phyloP scores from a whole-genome alignment of 2,329 filamentous ascomycete species.

The Pseudocercospora cruenta region DNA sequence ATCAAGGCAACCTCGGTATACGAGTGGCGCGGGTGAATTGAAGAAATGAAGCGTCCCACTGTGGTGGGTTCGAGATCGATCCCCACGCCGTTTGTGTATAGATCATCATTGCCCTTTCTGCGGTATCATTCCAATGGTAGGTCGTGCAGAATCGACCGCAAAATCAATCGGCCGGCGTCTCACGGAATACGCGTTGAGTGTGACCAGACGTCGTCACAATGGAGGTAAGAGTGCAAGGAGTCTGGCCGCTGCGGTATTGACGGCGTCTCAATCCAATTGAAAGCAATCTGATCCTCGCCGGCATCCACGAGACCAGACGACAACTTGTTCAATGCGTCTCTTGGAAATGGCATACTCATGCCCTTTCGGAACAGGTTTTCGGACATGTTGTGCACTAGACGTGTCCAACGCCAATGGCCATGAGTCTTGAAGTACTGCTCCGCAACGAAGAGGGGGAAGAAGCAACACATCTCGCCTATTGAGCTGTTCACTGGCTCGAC shows the following conservation, averaged over 20 bases:
- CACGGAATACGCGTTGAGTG: background rate
- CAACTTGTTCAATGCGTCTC: background rate
- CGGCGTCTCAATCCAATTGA: background rate
- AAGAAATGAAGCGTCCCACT: too few relatives aligned
- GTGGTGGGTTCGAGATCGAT: too few relatives aligned
- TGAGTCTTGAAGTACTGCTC: constrained; percentile 23
- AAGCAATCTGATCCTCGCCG: background rate
- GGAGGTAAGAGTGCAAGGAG: background rate
- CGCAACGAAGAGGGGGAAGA: constrained; percentile 31
- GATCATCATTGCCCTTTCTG: too few relatives aligned
- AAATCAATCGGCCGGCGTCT: too few relatives aligned
- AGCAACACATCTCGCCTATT: constrained; percentile 34
- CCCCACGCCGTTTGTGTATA: too few relatives aligned
- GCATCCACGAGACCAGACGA: background rate
- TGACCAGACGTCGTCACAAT: background rate
- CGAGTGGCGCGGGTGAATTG: too few relatives aligned
- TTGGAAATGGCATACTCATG: constrained; percentile 16
- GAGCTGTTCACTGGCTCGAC: constrained; percentile 28
- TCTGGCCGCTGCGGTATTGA: background rate
- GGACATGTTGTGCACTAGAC: constrained; percentile 9
- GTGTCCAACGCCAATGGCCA: constrained; percentile 12
- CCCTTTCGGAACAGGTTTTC: constrained; percentile 13
- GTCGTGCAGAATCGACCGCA: too few relatives aligned
- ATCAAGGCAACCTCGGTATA: too few relatives aligned
- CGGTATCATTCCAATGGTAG: too few relatives aligned